Evolutionary conservation across 2,329 filamentous ascomycete genomes (phyloP).

Genomic region (Clarireedia monteithiana): DNA sequence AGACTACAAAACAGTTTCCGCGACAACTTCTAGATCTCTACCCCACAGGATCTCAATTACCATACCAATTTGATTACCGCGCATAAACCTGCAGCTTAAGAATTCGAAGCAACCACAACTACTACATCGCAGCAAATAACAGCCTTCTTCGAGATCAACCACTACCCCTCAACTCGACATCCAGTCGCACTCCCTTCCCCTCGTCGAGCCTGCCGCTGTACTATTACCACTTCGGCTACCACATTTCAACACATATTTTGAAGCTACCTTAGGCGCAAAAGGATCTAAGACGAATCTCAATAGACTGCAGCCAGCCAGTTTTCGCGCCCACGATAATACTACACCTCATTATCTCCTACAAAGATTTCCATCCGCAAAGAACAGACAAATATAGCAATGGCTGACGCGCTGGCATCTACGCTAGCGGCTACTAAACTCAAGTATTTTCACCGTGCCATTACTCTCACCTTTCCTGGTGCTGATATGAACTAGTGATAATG

Average conservation of each 20-base stretch:
- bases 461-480: neutral
- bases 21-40: slow-evolving; percentile 2
- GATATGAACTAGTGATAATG: slow-evolving; percentile 10
- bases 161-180: slow-evolving; percentile 9
- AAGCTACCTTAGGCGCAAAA: slow-evolving; percentile 6
- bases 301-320: slow-evolving; percentile 3
- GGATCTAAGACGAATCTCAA: slow-evolving; percentile 5
- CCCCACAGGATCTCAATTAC: neutral
- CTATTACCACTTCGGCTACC: neutral
- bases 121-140: neutral
- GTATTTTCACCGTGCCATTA: slow-evolving; percentile 22
- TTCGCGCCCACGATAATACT: slow-evolving; percentile 1
- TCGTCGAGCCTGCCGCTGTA: neutral
- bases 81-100: slow-evolving; percentile 10
- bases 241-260: neutral
- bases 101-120: slow-evolving; percentile 1
- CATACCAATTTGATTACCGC: slow-evolving; percentile 16
- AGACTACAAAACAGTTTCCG: neutral
- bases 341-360: neutral
- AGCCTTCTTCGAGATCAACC: neutral
- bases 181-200: neutral
- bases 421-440: slow-evolving; percentile 46
- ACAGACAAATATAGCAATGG: slow-evolving; percentile 31
- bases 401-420: slow-evolving; percentile 44
- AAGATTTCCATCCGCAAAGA: neutral